Conservation (phyloP, 106 monocot species). For the Xerophyta viscosa region DNA sequence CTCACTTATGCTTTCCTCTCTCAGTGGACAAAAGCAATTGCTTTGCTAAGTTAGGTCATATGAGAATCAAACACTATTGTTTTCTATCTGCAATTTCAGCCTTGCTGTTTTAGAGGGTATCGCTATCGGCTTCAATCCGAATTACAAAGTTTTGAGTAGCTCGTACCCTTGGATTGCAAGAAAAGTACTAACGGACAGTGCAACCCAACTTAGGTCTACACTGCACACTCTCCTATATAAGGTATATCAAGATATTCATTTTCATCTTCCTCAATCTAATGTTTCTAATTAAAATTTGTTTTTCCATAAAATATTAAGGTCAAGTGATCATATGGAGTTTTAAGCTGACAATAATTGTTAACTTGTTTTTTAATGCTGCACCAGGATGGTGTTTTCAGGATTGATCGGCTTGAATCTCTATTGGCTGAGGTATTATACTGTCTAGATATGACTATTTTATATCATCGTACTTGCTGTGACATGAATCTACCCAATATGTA, state of each 20-base stretch:
- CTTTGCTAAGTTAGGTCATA: no score
- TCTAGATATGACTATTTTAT: no score
- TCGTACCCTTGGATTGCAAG: slow-evolving; percentile 99
- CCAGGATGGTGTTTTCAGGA: slow-evolving; percentile 85
- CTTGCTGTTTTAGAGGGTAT: slow-evolving; percentile 98
- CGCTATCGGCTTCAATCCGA: slow-evolving; percentile 82
- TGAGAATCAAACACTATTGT: background rate
- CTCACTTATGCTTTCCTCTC: no score
- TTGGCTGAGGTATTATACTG: slow-evolving; percentile 76
- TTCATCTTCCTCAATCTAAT: background rate
- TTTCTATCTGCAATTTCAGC: slow-evolving; percentile 37
- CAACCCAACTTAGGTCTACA: slow-evolving; percentile 77
- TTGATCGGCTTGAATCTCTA: slow-evolving; percentile 93
- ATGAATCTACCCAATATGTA: no score
- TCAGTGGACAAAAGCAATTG: no score
- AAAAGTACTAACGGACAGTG: slow-evolving; percentile 89
- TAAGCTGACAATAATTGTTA: background rate
- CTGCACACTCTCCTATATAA: slow-evolving; percentile 84
- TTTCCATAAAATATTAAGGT: no score
- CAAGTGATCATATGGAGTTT: no score
- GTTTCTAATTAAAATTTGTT: no score
- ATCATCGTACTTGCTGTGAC: no score
- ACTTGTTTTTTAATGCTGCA: slow-evolving; percentile 3
- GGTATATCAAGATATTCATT: slow-evolving; percentile 24
- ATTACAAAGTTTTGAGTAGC: slow-evolving; percentile 95